These are phyloP conservation scores for Dillenia turbinata DNA, from an alignment of 164 flowering plant species.

Conservation along the genomic window DNA sequence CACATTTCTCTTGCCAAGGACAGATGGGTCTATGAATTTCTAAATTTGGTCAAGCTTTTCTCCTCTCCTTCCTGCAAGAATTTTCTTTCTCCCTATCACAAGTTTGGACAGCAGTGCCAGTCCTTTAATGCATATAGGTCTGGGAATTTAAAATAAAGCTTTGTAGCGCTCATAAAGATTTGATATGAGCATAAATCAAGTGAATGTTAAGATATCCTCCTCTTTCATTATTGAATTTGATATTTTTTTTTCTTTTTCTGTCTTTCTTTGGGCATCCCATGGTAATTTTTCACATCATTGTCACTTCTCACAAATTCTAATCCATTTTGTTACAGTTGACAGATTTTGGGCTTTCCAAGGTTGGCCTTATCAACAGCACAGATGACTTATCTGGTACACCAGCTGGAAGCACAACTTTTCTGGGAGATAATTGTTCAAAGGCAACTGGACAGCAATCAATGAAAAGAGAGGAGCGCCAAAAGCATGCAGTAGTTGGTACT, in stretches of 20 bases:
- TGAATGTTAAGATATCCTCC: too few relatives aligned
- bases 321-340: slow-evolving; percentile 85
- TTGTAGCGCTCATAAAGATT: too few relatives aligned
- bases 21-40: too few relatives aligned
- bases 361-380: slow-evolving; percentile 96
- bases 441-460: slow-evolving; percentile 23
- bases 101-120: too few relatives aligned
- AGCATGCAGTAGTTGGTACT: slow-evolving; percentile 90
- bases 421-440: slow-evolving; percentile 53
- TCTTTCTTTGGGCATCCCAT: neutral
- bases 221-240: neutral
- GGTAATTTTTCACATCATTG: slow-evolving; percentile 3
- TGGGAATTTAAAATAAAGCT: too few relatives aligned
- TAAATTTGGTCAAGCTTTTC: too few relatives aligned
- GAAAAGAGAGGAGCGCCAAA: slow-evolving; percentile 64
- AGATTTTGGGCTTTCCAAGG: slow-evolving; percentile 99
- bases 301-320: slow-evolving; percentile 38
- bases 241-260: neutral
- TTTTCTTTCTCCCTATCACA: too few relatives aligned
- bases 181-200: too few relatives aligned
- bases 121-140: too few relatives aligned
- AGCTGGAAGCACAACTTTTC: slow-evolving; percentile 30
- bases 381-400: slow-evolving; percentile 87
- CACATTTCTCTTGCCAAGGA: too few relatives aligned
- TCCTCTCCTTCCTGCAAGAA: too few relatives aligned